Evolutionary conservation across 139 green algal genomes (phyloP).

Genomic region (Chlorokybus atmophyticus): DNA sequence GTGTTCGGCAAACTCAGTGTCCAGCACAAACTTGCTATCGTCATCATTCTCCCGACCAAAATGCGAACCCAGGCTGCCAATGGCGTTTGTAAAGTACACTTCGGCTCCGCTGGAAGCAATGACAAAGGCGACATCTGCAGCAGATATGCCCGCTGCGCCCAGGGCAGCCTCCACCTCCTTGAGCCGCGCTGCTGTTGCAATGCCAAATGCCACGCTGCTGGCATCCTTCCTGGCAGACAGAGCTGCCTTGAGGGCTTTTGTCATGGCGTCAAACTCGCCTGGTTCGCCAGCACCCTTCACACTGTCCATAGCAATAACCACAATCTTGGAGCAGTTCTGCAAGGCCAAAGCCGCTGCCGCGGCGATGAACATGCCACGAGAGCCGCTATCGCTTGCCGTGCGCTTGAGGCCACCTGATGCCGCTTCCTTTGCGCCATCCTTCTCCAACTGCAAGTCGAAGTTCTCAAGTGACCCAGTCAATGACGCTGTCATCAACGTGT

Average conservation of each 20-base stretch:
- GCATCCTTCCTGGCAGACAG: too few relatives aligned
- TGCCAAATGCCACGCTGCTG: too few relatives aligned
- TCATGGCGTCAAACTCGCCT: neutral
- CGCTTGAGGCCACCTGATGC: neutral
- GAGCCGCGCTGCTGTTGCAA: too few relatives aligned
- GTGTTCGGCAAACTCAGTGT: slow-evolving; percentile 40
- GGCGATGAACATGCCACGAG: neutral
- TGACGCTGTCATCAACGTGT: neutral
- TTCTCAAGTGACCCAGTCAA: neutral
- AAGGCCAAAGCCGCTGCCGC: too few relatives aligned
- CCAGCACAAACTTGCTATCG: slow-evolving; percentile 12
- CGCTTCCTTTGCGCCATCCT: neutral
- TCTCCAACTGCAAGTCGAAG: neutral
- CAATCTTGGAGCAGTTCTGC: too few relatives aligned
- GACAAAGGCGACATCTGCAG: slow-evolving; percentile 36
- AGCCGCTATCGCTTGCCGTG: neutral
- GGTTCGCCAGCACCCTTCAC: neutral
- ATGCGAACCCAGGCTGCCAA: neutral
- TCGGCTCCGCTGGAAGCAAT: slow-evolving; percentile 35
- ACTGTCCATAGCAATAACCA: neutral
- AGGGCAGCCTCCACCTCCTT: slow-evolving; percentile 10
- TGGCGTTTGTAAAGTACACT: slow-evolving; percentile 27
- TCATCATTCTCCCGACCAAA: neutral
- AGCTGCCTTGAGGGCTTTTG: neutral
- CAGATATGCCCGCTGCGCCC: slow-evolving; percentile 6